Evolutionary conservation across 23 red algal genomes (phyloP), one percentile per base, ranked within the genome.

Genomic region (Rhodosorus marinus): DNA sequence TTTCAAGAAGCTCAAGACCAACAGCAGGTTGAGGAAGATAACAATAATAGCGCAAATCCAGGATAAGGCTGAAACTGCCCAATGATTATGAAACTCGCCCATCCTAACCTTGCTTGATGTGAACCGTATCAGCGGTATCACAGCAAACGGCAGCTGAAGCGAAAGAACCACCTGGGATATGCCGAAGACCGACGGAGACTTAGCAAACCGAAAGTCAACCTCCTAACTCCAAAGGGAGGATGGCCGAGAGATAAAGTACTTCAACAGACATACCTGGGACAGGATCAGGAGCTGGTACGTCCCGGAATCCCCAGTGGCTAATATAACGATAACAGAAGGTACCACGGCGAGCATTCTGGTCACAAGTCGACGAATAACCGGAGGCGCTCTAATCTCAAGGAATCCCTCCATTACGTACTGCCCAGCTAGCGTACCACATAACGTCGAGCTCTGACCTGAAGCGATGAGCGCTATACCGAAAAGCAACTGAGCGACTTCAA

Each of bases 81-180:
- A n/a, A n/a, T n/a, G n/a, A n/a, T n/a, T n/a, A 14, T 54, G 64
- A 40, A 83, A 83, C 27, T 84, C 74, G 27, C 69, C 48, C 90
- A 98, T 98, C 53, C 71, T 27, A 2, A 42, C 6, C 1, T 34
- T 63, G 1, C 61, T 72, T 46, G 70, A 20, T 17, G 68, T 74
- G 55, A 74, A 60, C 26, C 68, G 68, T 32, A 74, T 60, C 24
- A 74, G 29, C 26, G 68, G 68, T 25, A 74, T 35, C 3, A 74
- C 49, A n/a, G 68, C 68, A 62, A 74, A 74, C 1, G 68, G 68
- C 2, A 74, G 57, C 47, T 74, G 68, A 26, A 74, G 27, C 2
- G 52, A 60, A 1, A 74, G 7, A 2, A 74, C n/a, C 6, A 74
- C 68, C 59, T 74, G n/a, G n/a, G n/a, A n/a, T n/a, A n/a, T n/a